phyloP scores from a whole-genome alignment of 345 rosid species.

The Eutrema heterophyllum region DNA sequence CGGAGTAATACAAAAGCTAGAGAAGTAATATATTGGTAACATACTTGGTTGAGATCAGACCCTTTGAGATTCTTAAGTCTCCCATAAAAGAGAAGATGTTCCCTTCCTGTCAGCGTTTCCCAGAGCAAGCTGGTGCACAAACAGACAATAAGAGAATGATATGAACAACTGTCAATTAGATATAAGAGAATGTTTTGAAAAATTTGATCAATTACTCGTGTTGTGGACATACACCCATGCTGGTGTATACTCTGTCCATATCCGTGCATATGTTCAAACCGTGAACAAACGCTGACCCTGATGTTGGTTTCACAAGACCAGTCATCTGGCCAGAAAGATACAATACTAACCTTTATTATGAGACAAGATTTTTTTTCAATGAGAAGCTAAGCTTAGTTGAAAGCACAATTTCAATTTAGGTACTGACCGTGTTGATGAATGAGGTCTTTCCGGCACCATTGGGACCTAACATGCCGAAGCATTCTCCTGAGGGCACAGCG shows the following conservation, averaged over 20 bases:
- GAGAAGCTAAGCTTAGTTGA: not conserved
- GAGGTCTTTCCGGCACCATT: conserved; percentile 98
- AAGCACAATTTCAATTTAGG: not conserved
- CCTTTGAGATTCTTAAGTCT: conserved; percentile 92
- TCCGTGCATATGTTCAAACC: conserved; percentile 57
- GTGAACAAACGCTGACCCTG: conserved; percentile 67
- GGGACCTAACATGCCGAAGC: conserved; percentile 97
- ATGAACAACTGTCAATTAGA: too few relatives aligned
- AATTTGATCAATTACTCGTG: conserved; percentile 66
- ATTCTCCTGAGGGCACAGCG: conserved; percentile 77
- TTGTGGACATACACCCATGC: conserved; percentile 96
- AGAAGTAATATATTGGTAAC: conserved; percentile 4
- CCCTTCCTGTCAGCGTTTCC: conserved; percentile 85
- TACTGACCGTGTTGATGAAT: conserved; percentile 77
- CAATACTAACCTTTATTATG: not conserved
- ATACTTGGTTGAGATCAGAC: conserved; percentile 49
- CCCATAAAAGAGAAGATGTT: conserved; percentile 88
- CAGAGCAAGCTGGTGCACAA: conserved; percentile 62
- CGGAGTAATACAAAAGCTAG: not conserved
- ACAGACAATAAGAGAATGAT: not conserved
- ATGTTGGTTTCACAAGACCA: conserved; percentile 75
- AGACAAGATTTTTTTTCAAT: not conserved
- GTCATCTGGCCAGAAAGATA: conserved; percentile 55
- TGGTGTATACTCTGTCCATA: conserved; percentile 72
- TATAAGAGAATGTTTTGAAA: not conserved